Base-by-base conservation (phyloP, 1,284 basidiomycete species). In the Puccinia polysora region DNA sequence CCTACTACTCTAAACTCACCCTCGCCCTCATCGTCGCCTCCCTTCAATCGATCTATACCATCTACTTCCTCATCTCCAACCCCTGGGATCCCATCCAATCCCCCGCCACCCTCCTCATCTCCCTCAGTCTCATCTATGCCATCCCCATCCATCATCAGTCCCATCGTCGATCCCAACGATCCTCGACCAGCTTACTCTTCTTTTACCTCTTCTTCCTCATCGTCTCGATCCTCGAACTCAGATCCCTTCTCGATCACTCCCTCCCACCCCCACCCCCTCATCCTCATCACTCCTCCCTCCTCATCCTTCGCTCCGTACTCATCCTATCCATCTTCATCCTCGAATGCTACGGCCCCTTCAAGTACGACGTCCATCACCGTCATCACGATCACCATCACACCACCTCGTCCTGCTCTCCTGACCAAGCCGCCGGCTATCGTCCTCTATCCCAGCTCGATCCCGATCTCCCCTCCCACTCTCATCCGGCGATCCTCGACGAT, bases 201-300 rank as follows among this genome's bases (percentile, higher is more conserved):
- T 93, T 91, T 80, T 95, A 90, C 88, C 89, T 92, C 0, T 64
- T 84, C 2, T 90, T 92, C 76, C 70, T 85, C 10, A 34, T 84
- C 23, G 81, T 82, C 0, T 77, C 86, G 0, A 77, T 82, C 3
- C 79, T 91, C 28, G 86, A 88, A 84, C 81, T 87, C 0, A 84
- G 89, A 3, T 90, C 90, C 0, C 63, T 68, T 40, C 78, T 83
- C 50, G 76, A 84, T 36, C 73, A 79, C 18, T 73, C 75, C 2
- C 75, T 75, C 12, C 78, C 79, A 25, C n/a, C n/a, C 12, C 14
- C 47, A 23, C 38, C 15, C 28, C 76, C 79, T 0, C 73, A 78
- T 0, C 78, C 80, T 1, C 73, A 82, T 3, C 75, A 85, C 10
- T 77, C 87, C 43, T 75, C 80, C 5, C 76, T 88, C 36, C 85